Evolutionary conservation across 1,139 yeast species (phyloP).

Genomic region (Spathaspora jeffriesii): DNA sequence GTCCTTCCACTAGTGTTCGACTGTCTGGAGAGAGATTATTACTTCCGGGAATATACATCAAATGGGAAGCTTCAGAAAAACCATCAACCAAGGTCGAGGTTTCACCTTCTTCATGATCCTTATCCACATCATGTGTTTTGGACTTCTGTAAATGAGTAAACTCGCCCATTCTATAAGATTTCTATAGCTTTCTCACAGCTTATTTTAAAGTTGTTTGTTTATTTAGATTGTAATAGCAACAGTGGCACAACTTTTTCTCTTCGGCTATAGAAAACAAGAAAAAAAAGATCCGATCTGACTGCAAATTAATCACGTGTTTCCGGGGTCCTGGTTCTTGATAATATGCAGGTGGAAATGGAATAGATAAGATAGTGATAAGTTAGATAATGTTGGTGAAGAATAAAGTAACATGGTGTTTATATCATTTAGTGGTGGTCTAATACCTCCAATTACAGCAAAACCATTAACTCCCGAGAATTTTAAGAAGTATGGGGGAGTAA

Average conservation of each 20-base stretch:
- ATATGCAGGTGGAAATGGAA: not conserved
- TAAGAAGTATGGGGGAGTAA: conserved; percentile 45
- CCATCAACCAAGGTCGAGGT: conserved; percentile 16
- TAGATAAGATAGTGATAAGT: not conserved
- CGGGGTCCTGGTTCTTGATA: not conserved
- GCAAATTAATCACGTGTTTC: not conserved
- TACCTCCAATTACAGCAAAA: conserved; percentile 29
- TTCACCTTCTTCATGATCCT: conserved; percentile 15
- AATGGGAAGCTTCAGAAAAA: conserved; percentile 23
- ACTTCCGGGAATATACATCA: conserved; percentile 34
- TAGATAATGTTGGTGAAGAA: not conserved
- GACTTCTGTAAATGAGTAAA: not conserved
- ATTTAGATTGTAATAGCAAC: not conserved
- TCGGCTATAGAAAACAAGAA: not conserved
- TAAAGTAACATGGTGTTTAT: conserved; percentile 35
- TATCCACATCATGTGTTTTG: not conserved
- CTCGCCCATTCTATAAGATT: conserved; percentile 23
- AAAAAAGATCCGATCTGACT: not conserved
- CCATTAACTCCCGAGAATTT: conserved; percentile 44
- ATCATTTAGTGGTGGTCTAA: conserved; percentile 24
- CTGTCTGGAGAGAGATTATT: conserved; percentile 26
- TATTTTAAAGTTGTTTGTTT: not conserved
- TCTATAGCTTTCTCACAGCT: not conserved
- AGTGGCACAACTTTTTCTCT: conserved; percentile 4
- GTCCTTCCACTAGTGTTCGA: conserved; percentile 29